These are phyloP conservation scores for Mycena galericulata DNA, from an alignment of 768 basidiomycete genomes.

Conservation along the genomic window DNA sequence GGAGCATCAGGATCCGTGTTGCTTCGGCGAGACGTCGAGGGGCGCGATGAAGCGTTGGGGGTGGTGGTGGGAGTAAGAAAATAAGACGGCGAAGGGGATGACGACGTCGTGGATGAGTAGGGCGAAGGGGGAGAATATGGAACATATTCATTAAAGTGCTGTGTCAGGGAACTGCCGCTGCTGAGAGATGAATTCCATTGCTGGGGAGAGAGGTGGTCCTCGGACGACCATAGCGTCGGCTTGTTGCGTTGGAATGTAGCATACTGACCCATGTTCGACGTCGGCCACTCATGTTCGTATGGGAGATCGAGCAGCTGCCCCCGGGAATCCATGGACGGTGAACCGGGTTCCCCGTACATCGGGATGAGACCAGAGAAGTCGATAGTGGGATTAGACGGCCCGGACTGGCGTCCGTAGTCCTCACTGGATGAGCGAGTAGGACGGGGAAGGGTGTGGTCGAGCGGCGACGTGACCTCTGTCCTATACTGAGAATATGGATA, in stretches of 20 bases:
- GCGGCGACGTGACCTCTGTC: background rate
- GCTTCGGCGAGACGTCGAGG: background rate
- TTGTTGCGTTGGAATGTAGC: background rate
- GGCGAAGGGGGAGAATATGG: background rate
- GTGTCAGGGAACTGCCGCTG: background rate
- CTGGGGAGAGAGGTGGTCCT: background rate
- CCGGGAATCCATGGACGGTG: background rate
- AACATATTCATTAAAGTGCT: background rate
- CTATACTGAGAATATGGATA: background rate
- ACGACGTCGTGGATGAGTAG: background rate
- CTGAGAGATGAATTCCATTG: background rate
- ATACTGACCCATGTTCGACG: constrained; percentile 2
- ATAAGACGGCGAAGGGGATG: background rate
- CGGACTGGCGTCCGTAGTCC: background rate
- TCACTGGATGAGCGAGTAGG: background rate
- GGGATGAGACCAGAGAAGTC: constrained; percentile 12
- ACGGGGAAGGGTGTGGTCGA: background rate
- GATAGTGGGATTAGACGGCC: background rate
- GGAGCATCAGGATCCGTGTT: background rate
- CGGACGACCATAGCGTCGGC: background rate
- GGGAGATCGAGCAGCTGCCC: background rate
- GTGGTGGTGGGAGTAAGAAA: background rate
- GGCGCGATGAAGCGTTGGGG: background rate
- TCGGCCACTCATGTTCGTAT: background rate
- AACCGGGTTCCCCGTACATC: background rate